Percentiles rank a stretch among this genome's conserved stretches.
Conservation (phyloP, 2,329 filamentous ascomycete species). For the Helminthosporium solani region DNA sequence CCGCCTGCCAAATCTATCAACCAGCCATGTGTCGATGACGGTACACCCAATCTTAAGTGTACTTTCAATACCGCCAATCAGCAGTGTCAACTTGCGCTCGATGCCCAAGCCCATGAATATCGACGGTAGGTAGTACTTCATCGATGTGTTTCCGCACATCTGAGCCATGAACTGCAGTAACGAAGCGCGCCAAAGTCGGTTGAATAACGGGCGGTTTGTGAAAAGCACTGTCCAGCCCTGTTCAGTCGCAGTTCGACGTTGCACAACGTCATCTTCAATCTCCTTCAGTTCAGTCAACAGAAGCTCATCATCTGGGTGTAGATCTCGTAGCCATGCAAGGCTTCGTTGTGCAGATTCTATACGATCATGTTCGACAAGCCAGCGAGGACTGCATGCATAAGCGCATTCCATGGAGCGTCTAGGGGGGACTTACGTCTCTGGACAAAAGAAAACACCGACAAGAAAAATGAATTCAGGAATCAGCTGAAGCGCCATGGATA, state of each 20-base stretch:
- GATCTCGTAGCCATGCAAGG: conserved; percentile 53
- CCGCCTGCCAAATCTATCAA: conserved; percentile 55
- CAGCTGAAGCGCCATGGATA: conserved; percentile 55
- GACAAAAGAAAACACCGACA: conserved; percentile 53
- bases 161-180: conserved; percentile 62
- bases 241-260: conserved; percentile 39
- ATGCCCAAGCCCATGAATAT: conserved; percentile 56
- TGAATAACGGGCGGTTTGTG: conserved; percentile 50
- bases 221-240: conserved; percentile 53
- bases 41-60: conserved; percentile 60
- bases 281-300: conserved; percentile 43
- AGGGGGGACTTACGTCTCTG: conserved; percentile 53
- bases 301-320: conserved; percentile 38
- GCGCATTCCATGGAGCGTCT: background rate
- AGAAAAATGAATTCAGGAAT: conserved; percentile 55
- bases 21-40: conserved; percentile 58
- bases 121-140: conserved; percentile 61
- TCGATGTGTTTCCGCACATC: conserved; percentile 60
- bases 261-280: conserved; percentile 50
- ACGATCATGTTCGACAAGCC: conserved; percentile 56
- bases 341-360: conserved; percentile 47
- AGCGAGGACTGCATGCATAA: conserved; percentile 50
- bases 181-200: conserved; percentile 58
- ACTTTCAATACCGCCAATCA: conserved; percentile 59
- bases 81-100: conserved; percentile 49